These are phyloP conservation scores for Macrotyloma uniflorum DNA, from an alignment of 306 rosid species.

Conservation along the genomic window DNA sequence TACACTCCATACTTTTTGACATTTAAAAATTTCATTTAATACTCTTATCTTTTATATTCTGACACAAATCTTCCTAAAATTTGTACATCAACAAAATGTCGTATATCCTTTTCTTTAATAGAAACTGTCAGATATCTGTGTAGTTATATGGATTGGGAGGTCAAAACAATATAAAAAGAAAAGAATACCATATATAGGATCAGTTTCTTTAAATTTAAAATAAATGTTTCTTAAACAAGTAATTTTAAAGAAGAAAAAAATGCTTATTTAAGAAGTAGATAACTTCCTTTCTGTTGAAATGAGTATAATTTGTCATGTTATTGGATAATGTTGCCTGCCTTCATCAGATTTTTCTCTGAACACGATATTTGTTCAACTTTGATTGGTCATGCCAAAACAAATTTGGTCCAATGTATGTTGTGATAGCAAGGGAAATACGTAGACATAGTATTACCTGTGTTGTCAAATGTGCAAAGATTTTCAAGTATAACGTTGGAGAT, in stretches of 20 bases:
- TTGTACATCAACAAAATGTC: background rate
- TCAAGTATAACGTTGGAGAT: background rate
- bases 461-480: background rate
- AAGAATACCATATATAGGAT: no score
- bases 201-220: no score
- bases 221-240: no score
- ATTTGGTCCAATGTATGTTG: background rate
- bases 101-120: background rate
- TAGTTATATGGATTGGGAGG: background rate
- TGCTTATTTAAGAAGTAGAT: no score
- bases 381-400: conserved; percentile 1
- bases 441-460: background rate
- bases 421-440: background rate
- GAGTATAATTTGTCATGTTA: background rate
- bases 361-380: background rate
- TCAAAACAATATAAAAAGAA: background rate
- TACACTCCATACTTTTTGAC: background rate
- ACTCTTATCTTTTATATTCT: background rate
- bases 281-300: background rate
- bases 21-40: background rate
- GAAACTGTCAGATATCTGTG: background rate
- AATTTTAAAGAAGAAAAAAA: no score
- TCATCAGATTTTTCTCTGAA: background rate
- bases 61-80: background rate
- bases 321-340: conserved; percentile 12